Evolutionary conservation across 495 filamentous ascomycete species (phyloP).

Genomic region (Collariella sp.): DNA sequence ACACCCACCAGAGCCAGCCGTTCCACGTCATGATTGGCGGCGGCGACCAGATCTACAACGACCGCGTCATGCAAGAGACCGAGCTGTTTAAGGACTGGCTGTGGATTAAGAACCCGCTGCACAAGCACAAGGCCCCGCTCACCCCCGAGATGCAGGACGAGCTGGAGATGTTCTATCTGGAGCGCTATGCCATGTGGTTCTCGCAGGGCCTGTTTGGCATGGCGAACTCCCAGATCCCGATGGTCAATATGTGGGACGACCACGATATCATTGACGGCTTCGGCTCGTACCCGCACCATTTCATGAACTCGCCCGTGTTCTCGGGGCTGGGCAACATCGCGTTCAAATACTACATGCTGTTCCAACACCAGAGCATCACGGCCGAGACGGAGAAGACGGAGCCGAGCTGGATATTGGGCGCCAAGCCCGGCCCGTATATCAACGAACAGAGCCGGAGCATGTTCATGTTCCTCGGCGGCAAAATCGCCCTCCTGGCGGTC

Average conservation of each 20-base stretch:
- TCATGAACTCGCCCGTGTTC: conserved; percentile 88
- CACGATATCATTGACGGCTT: conserved; percentile 98
- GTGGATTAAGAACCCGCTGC: conserved; percentile 64
- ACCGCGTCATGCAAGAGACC: conserved; percentile 66
- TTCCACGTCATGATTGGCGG: conserved; percentile 99
- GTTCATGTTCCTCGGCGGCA: conserved; percentile 73
- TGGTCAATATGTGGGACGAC: conserved; percentile 97
- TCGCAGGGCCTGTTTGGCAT: conserved; percentile 89
- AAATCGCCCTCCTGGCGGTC: conserved; percentile 73
- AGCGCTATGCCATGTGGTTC: conserved; percentile 85
- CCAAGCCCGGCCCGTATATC: conserved; percentile 80
- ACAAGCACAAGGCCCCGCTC: conserved; percentile 69
- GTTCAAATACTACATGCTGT: conserved; percentile 97
- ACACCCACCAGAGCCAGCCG: conserved; percentile 81
- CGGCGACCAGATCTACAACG: conserved; percentile 96
- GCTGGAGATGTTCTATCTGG: conserved; percentile 76
- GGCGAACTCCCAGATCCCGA: conserved; percentile 89
- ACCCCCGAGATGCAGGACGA: conserved; percentile 71
- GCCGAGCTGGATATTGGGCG: conserved; percentile 84
- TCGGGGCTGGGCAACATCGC: conserved; percentile 81
- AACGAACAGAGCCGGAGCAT: conserved; percentile 72
- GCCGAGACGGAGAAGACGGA: conserved; percentile 73
- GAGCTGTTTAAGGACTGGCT: conserved; percentile 73
- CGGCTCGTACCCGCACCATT: conserved; percentile 84
- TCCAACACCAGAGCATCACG: conserved; percentile 85